Base-by-base conservation (phyloP, 140 eudicot genomes). In the Ambrosia hybrid region DNA sequence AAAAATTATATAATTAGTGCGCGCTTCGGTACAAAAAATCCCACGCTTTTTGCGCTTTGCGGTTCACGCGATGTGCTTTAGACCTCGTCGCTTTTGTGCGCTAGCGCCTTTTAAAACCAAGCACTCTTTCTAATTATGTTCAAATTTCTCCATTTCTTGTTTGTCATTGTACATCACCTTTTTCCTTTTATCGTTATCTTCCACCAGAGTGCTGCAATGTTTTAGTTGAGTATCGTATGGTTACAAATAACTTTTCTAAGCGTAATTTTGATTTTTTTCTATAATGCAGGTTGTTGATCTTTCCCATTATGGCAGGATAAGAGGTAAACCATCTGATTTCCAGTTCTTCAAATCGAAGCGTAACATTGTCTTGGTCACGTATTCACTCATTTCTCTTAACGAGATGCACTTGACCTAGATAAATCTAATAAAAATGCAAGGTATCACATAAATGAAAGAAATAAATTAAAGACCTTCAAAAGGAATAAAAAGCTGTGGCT, bases 241-340 rank as follows among this genome's bases (percentile, higher is more conserved):
- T 57, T 21, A 38, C 62, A 15, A 16, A 68, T 59, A n/a, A 38
- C 30, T 58, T 36, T 36, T 49, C 9, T 9, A 4, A 17, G 34
- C 21, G 65, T 53, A 77, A 63, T 52, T 10, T 71, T 78, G 43
- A 36, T 7, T 45, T 34, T n/a, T 43, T 48, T 48, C 30, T 4
- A 61, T 55, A 30, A 60, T 51, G 71, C 70, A 91, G 97, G 88
- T 88, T 81, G 91, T 86, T 75, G 96, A 91, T 84, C 96, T 91
- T 83, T 91, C 97, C n/a, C 82, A 79, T 70, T 86, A 78, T 79
- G 94, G 94, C 55, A 82, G 96, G 75, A 83, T 91, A 73, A 86
- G 97, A 91, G 97, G 97, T 91, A 79, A 69, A 58, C 67, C 15
- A 9, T 79, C 21, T 30, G 43, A 36, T 68, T 67, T 63, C 34